Percentiles rank a stretch among this genome's conserved stretches.
Evolutionary conservation across 2,329 filamentous ascomycete genomes (phyloP).

Genomic region (Hypoxylon sp.): DNA sequence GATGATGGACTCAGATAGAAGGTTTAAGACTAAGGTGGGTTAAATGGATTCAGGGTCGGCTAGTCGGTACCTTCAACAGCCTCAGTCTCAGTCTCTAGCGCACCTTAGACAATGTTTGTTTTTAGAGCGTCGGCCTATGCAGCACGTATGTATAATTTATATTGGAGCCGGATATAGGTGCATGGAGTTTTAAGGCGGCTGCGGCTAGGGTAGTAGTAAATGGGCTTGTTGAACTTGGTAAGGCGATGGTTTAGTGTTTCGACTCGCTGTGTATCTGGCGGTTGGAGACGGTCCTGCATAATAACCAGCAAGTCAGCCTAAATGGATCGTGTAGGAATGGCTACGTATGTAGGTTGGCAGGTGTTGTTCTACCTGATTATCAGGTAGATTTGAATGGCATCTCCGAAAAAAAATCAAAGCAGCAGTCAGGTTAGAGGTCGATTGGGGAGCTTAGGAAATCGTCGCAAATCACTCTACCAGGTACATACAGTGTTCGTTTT

Average conservation of each 20-base stretch:
- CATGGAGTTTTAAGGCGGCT: constrained; percentile 29
- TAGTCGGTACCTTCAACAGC: constrained; percentile 14
- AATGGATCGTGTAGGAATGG: constrained; percentile 11
- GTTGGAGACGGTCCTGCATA: constrained; percentile 17
- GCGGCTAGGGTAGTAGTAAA: constrained; percentile 18
- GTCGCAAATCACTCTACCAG: constrained; percentile 20
- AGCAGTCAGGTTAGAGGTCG: background rate
- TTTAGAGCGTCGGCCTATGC: constrained; percentile 13
- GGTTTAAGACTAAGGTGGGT: constrained; percentile 27
- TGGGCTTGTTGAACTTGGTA: constrained; percentile 13
- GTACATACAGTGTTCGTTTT: constrained; percentile 20
- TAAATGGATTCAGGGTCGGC: constrained; percentile 3
- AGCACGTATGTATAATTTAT: constrained; percentile 4
- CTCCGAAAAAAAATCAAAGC: constrained; percentile 7
- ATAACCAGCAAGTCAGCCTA: constrained; percentile 23
- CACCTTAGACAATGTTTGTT: constrained; percentile 14
- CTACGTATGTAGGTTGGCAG: background rate
- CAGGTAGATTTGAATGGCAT: constrained; percentile 8
- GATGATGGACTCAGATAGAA: constrained; percentile 26
- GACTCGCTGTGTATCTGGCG: constrained; percentile 6
- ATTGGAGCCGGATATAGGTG: constrained; percentile 22
- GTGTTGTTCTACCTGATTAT: constrained; percentile 12
- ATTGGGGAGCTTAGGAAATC: constrained; percentile 13
- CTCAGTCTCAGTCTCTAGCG: constrained; percentile 22
- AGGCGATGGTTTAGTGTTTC: constrained; percentile 10